Evolutionary conservation across 2,329 filamentous ascomycete species (phyloP).

Genomic region (Scedosporium dehoogii): DNA sequence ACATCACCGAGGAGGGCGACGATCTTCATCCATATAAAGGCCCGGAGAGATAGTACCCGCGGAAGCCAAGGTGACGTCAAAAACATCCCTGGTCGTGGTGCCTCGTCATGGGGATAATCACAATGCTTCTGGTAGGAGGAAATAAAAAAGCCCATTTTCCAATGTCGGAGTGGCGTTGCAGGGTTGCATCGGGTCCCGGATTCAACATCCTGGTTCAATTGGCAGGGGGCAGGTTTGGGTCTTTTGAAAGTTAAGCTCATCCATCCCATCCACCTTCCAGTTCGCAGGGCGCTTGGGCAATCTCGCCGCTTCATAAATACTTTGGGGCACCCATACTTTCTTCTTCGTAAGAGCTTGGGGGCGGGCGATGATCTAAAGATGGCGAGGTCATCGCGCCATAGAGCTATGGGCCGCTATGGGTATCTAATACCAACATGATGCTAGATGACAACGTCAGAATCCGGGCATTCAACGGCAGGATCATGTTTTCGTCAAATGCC

Average conservation of each 20-base stretch:
- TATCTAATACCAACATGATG: not conserved
- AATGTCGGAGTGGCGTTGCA: not conserved
- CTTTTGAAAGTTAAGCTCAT: not conserved
- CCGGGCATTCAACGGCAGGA: not conserved
- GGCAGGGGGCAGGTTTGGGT: not conserved
- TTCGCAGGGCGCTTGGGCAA: too few relatives aligned
- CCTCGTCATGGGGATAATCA: not conserved
- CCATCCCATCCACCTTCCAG: too few relatives aligned
- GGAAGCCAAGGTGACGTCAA: not conserved
- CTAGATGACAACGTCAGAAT: not conserved
- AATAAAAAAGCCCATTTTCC: not conserved
- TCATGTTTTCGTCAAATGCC: too few relatives aligned
- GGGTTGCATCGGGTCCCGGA: not conserved
- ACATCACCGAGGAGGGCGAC: not conserved
- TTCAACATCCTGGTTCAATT: not conserved
- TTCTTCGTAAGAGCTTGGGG: not conserved
- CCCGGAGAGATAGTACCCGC: not conserved
- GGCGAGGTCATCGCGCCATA: not conserved
- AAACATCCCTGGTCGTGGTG: not conserved
- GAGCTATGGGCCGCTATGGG: not conserved
- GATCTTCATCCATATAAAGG: not conserved
- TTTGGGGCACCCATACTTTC: too few relatives aligned
- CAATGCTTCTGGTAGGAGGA: conserved; percentile 2
- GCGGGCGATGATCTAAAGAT: not conserved
- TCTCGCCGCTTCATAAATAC: too few relatives aligned